Percentiles rank a stretch among this genome's conserved stretches.
These are phyloP conservation scores for Sporisorium graminicola DNA, from an alignment of 1,284 basidiomycete species.

Conservation along the genomic window DNA sequence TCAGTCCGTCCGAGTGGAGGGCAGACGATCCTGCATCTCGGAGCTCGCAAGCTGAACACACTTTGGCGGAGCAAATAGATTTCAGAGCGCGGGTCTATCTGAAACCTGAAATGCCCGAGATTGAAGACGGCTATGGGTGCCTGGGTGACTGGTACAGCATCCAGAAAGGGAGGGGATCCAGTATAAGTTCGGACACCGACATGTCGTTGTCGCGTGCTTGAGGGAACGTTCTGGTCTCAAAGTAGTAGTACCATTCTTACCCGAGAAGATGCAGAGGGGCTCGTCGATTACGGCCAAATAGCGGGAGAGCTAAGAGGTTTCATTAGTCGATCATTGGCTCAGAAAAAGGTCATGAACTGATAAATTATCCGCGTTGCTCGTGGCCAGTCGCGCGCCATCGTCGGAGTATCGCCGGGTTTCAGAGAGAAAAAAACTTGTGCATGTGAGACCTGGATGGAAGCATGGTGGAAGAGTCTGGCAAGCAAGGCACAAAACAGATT, in stretches of 20 bases:
- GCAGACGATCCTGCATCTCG: neutral
- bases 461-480: neutral
- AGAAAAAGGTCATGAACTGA: neutral
- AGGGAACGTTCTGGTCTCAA: neutral
- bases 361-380: neutral
- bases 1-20: neutral
- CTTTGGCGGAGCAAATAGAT: constrained; percentile 4
- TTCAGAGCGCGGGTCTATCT: neutral
- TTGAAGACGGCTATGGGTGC: neutral
- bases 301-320: no score
- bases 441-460: constrained; percentile 7
- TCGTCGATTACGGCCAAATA: neutral
- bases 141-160: neutral
- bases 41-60: no score
- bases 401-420: neutral
- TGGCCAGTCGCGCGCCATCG: neutral
- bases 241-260: no score
- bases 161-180: neutral
- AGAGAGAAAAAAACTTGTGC: neutral
- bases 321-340: neutral
- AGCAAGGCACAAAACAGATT: constrained; percentile 5
- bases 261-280: neutral
- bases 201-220: neutral
- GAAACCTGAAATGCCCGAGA: constrained; percentile 1
- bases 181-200: neutral